These are phyloP conservation scores for Xylaria palmicola DNA, from an alignment of 495 filamentous ascomycete genomes.

Conservation along the genomic window DNA sequence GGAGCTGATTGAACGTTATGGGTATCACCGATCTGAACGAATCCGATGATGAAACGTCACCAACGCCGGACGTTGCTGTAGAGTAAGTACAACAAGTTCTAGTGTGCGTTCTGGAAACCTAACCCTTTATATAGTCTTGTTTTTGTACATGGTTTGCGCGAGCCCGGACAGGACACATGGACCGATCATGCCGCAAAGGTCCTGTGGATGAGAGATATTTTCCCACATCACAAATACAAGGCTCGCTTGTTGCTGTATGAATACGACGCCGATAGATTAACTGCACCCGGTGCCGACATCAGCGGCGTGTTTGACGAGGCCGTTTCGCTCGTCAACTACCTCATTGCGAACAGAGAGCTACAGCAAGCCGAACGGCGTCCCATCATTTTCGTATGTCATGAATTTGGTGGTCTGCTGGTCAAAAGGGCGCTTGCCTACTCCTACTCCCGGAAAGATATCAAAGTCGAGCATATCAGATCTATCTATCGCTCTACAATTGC, in stretches of 20 bases:
- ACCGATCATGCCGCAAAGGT: neutral
- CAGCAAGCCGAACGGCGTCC: constrained; percentile 1
- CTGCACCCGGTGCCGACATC: neutral
- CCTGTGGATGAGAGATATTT: constrained; percentile 7
- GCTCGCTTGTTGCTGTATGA: constrained; percentile 6
- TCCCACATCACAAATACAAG: neutral
- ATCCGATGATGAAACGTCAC: neutral
- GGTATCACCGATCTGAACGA: constrained; percentile 1
- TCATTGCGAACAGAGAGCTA: neutral
- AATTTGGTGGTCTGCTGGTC: neutral
- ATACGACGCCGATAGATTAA: constrained; percentile 3
- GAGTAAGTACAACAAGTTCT: neutral
- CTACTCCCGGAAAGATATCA: neutral
- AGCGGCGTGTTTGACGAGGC: neutral
- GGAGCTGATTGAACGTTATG: neutral
- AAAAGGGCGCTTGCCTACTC: constrained; percentile 6
- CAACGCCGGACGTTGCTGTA: neutral
- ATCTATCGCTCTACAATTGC: constrained; percentile 4
- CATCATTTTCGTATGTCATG: constrained; percentile 8
- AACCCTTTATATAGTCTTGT: neutral
- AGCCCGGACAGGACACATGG: neutral
- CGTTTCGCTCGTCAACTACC: constrained; percentile 3
- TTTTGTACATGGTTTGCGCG: constrained; percentile 3
- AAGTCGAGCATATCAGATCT: constrained; percentile 8
- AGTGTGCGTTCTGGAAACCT: neutral